Evolutionary conservation across 2,329 filamentous ascomycete species (phyloP), one percentile per base, ranked within the genome.

Genomic region (Talaromyces sp.): DNA sequence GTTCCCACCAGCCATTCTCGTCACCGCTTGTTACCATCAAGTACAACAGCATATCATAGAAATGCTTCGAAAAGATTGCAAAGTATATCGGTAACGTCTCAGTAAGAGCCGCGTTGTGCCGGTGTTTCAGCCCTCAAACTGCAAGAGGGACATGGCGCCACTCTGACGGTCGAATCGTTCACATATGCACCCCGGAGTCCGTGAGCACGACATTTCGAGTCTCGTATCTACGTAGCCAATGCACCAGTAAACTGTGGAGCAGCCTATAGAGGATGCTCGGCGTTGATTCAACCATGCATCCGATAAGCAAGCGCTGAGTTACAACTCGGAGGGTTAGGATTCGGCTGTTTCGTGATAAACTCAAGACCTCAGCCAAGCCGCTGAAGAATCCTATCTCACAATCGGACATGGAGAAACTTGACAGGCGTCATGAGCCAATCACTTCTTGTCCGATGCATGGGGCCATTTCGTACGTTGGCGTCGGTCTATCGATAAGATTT

Each of bases 381-480:
- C 6, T 48, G 44, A 48, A 28, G 44, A 28, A 48, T 48, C 25
- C 23, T 50, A 50, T 50, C 14, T 50, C 14, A 16, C 23, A 21
- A 28, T 48, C 44, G 44, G 21, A 48, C 21, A 28, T 48, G 21
- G 16, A 25, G 44, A 25, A 46, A 23, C 3, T 21, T 28, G 46
- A 28, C 25, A n/a, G 25, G 14, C 2, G 1, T 9, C 2, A n/a
- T n/a, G 14, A 21, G 5, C 50, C 31, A 54, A 54, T 37, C 50
- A 54, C 11, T 54, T 18, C 31, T 54, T 54, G 31, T 54, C 50
- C 50, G 50, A 54, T 37, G 50, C 50, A 54, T 54, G 50, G 50
- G 50, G 50, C 50, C 28, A 54, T 54, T 54, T 35, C 50, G 18
- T 54, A 31, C 50, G 37, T 35, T 21, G 28, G 48, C 28, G 48